phyloP scores from a whole-genome alignment of 176 grass and related monocot species.

The Hsuehochloa calcarea region DNA sequence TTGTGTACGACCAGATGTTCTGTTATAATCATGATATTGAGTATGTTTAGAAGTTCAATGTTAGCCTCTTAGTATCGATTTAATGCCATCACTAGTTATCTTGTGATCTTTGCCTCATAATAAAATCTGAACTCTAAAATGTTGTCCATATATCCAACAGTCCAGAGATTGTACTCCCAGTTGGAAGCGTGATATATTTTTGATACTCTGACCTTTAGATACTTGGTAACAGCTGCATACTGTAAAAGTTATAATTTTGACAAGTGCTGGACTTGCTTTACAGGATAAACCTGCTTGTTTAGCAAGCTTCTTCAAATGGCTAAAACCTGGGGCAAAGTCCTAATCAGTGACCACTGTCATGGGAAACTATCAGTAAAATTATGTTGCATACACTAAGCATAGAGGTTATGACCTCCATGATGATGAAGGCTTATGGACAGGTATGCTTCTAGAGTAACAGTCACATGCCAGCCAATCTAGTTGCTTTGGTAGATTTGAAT shows the following conservation, averaged over 20 bases:
- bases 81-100: too few species aligned
- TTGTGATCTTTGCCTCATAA: too few species aligned
- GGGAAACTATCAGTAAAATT: slow-evolving; percentile 73
- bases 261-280: slow-evolving; percentile 1
- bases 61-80: too few species aligned
- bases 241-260: slow-evolving; percentile 9
- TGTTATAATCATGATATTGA: too few species aligned
- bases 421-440: slow-evolving; percentile 79
- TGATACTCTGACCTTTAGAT: not conserved
- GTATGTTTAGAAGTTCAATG: too few species aligned
- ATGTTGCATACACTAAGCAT: slow-evolving; percentile 69
- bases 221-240: not conserved
- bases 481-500: not conserved
- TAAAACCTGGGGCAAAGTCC: slow-evolving; percentile 86
- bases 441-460: slow-evolving; percentile 41
- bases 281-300: slow-evolving; percentile 90
- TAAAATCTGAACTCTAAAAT: too few species aligned
- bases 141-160: too few species aligned
- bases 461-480: not conserved
- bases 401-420: slow-evolving; percentile 93
- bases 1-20: too few species aligned
- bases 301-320: slow-evolving; percentile 88
- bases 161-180: too few species aligned
- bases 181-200: too few species aligned
- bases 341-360: slow-evolving; percentile 87